Percentiles rank a stretch among this genome's conserved stretches.
Evolutionary conservation across 441 rosid species (phyloP).

Genomic region (Biscutella laevigata): DNA sequence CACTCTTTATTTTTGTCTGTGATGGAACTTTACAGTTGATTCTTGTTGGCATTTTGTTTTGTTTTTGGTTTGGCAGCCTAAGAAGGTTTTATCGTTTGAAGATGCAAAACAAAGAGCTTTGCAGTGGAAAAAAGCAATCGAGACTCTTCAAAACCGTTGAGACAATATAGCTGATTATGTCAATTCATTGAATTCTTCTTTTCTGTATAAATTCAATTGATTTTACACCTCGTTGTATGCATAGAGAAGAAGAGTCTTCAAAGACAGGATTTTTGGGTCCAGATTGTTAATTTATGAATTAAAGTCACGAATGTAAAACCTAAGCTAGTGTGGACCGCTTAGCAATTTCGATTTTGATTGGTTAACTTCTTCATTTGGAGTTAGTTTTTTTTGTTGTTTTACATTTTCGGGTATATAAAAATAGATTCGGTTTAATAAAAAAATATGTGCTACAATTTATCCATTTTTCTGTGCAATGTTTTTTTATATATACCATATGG

Average conservation of each 20-base stretch:
- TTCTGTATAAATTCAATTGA: not conserved
- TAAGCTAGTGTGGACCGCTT: not conserved
- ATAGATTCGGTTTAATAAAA: too few species aligned
- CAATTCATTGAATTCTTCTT: not conserved
- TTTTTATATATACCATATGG: too few species aligned
- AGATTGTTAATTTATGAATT: not conserved
- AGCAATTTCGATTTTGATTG: not conserved
- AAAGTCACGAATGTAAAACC: not conserved
- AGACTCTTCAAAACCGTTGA: conserved; percentile 72
- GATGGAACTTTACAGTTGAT: not conserved
- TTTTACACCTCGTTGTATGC: conserved; percentile 10
- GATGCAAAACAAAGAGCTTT: conserved; percentile 84
- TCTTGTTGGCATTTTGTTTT: too few species aligned
- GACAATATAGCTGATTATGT: conserved; percentile 10
- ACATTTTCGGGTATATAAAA: too few species aligned
- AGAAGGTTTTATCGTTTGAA: conserved; percentile 84
- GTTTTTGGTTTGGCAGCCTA: conserved; percentile 54
- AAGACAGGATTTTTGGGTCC: too few species aligned
- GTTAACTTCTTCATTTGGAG: too few species aligned
- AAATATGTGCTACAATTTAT: too few species aligned
- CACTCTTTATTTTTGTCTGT: not conserved
- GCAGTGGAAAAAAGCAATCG: conserved; percentile 97
- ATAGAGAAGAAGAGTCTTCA: conserved; percentile 11
- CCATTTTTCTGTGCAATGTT: too few species aligned
- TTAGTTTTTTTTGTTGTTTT: too few species aligned